Evolutionary conservation across 371 early-diverging fungal species (phyloP).

Genomic region (Thermomucor indicae-seudaticae): DNA sequence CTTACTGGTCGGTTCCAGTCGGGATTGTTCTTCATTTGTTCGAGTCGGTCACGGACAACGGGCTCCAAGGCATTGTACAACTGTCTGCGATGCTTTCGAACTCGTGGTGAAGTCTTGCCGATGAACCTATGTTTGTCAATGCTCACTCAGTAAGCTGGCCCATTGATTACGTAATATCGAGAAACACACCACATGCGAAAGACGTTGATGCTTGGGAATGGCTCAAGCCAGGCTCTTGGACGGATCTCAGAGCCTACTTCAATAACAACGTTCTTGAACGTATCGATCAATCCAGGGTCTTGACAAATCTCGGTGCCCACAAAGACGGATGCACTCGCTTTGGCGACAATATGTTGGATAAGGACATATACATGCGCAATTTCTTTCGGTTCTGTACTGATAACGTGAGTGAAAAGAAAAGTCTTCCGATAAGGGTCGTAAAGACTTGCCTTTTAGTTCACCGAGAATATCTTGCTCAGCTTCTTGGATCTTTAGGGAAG

Average conservation of each 20-base stretch:
- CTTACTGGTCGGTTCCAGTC: slow-evolving; percentile 4
- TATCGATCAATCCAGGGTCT: slow-evolving; percentile 8
- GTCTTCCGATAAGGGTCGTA: too few species aligned
- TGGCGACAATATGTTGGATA: slow-evolving; percentile 14
- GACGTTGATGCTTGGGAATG: slow-evolving; percentile 4
- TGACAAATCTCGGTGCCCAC: slow-evolving; percentile 13
- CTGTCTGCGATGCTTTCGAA: slow-evolving; percentile 5
- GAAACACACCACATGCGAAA: slow-evolving; percentile 10
- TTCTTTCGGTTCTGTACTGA: background rate
- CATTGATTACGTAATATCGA: too few species aligned
- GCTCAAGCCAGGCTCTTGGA: slow-evolving; percentile 7
- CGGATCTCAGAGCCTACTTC: slow-evolving; percentile 12
- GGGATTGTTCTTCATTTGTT: background rate
- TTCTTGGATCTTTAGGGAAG: slow-evolving; percentile 2
- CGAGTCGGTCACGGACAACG: slow-evolving; percentile 4
- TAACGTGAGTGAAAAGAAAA: too few species aligned
- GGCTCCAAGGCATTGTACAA: slow-evolving; percentile 5
- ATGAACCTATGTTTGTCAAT: slow-evolving; percentile 6
- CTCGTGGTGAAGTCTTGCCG: slow-evolving; percentile 4
- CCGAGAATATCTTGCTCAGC: slow-evolving; percentile 1
- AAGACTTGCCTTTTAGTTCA: background rate
- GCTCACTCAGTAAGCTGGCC: too few species aligned
- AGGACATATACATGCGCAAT: slow-evolving; percentile 10
- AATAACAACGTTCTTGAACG: slow-evolving; percentile 19
- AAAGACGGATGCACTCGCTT: slow-evolving; percentile 18